A percentile compares a stretch with the other conserved stretches of the same genome.
Evolutionary conservation across 768 basidiomycete species (phyloP).

Genomic region (Naganishia kalamii): DNA sequence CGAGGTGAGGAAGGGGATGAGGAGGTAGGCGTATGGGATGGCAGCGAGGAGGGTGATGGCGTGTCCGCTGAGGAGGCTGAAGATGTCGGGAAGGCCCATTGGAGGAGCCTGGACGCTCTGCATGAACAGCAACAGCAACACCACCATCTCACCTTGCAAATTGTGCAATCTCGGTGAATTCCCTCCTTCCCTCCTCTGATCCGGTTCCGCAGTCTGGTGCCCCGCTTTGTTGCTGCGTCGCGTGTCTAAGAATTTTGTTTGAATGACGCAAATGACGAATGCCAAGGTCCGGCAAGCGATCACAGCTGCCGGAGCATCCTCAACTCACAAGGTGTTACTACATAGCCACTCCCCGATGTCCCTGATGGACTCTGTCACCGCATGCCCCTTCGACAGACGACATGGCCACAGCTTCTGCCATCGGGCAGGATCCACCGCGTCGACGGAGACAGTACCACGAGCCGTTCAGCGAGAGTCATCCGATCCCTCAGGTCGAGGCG

Average conservation of each 20-base stretch:
- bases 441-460: background rate
- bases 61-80: too few relatives aligned
- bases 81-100: too few relatives aligned
- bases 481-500: constrained; percentile 4
- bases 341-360: background rate
- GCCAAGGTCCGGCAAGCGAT: too few relatives aligned
- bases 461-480: background rate
- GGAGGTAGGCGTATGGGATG: background rate
- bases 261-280: too few relatives aligned
- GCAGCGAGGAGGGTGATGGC: background rate
- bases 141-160: too few relatives aligned
- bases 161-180: too few relatives aligned
- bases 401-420: background rate
- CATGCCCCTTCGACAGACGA: background rate
- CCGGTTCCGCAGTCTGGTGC: too few relatives aligned
- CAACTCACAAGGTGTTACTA: background rate
- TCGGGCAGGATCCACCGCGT: constrained; percentile 2
- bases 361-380: background rate
- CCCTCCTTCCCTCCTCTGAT: too few relatives aligned
- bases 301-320: background rate
- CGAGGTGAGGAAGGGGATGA: constrained; percentile 1
- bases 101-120: too few relatives aligned
- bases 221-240: too few relatives aligned
- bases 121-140: too few relatives aligned
- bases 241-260: too few relatives aligned